phyloP scores from a whole-genome alignment of 768 basidiomycete species.

The Xerocomus potaroensis region DNA sequence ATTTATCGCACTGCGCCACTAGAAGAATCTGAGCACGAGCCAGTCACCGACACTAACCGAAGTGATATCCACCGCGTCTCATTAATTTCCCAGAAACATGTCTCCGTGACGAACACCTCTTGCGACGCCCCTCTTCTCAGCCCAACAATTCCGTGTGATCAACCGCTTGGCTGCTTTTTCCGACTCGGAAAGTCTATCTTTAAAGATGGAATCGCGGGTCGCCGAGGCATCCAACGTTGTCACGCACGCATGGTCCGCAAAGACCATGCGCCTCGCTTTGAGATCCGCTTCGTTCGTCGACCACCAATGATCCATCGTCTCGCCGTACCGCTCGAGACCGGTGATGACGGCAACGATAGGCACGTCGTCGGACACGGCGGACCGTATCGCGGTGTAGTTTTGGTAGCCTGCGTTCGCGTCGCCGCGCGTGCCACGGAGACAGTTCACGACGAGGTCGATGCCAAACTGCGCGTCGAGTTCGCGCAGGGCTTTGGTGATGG shows the following conservation, averaged over 20 bases:
- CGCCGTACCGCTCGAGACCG: slow-evolving; percentile 28
- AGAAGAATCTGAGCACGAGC: neutral
- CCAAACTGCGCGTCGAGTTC: slow-evolving; percentile 27
- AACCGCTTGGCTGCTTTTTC: slow-evolving; percentile 20
- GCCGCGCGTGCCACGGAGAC: slow-evolving; percentile 25
- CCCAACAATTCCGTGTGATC: slow-evolving; percentile 27
- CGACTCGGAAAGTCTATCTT: slow-evolving; percentile 22
- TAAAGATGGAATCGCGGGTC: slow-evolving; percentile 15
- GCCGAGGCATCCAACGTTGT: slow-evolving; percentile 28
- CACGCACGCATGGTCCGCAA: slow-evolving; percentile 38
- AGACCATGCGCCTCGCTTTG: slow-evolving; percentile 31
- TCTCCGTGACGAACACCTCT: slow-evolving; percentile 25
- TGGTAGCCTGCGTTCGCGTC: slow-evolving; percentile 28
- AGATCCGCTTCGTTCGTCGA: slow-evolving; percentile 32
- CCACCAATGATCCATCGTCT: slow-evolving; percentile 40
- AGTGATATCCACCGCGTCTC: slow-evolving; percentile 16
- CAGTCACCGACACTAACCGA: slow-evolving; percentile 10
- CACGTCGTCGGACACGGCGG: slow-evolving; percentile 29
- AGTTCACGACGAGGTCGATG: slow-evolving; percentile 27
- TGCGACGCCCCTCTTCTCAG: slow-evolving; percentile 19
- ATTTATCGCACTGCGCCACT: slow-evolving; percentile 1
- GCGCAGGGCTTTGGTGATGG: slow-evolving; percentile 24
- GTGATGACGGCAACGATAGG: slow-evolving; percentile 30
- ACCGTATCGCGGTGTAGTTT: slow-evolving; percentile 25
- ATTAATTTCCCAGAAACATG: slow-evolving; percentile 27